These are phyloP conservation scores for Agroathelia rolfsii DNA, from an alignment of 1,284 basidiomycete species.

Conservation along the genomic window DNA sequence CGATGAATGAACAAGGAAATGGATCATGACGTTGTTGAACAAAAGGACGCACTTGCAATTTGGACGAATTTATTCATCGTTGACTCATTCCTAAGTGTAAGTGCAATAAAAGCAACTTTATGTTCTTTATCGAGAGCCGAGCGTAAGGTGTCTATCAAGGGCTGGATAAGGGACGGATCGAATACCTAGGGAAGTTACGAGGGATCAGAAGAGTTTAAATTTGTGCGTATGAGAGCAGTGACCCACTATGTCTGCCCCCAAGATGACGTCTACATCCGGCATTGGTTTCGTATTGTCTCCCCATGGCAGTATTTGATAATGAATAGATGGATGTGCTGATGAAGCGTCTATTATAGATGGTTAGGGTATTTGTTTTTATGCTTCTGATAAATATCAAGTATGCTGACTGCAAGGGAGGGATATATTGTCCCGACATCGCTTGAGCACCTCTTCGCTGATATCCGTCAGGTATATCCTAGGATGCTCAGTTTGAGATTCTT, in stretches of 20 bases:
- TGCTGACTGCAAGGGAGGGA: slow-evolving; percentile 53
- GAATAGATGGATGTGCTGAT: slow-evolving; percentile 33
- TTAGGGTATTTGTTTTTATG: no score
- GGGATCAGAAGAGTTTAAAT: background rate
- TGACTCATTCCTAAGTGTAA: slow-evolving; percentile 41
- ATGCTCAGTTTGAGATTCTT: slow-evolving; percentile 6
- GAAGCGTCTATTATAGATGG: slow-evolving; percentile 35
- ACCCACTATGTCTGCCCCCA: slow-evolving; percentile 66
- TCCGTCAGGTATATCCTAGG: slow-evolving; percentile 52
- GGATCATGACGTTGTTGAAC: slow-evolving; percentile 20
- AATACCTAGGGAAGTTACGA: slow-evolving; percentile 55
- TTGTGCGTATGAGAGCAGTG: no score
- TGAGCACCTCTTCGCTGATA: slow-evolving; percentile 53
- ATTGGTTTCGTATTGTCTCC: slow-evolving; percentile 31
- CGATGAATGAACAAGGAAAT: background rate
- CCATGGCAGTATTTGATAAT: slow-evolving; percentile 52
- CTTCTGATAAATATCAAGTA: no score
- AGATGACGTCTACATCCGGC: slow-evolving; percentile 48
- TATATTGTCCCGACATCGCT: slow-evolving; percentile 47
- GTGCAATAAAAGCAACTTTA: slow-evolving; percentile 40
- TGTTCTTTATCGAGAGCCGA: slow-evolving; percentile 28
- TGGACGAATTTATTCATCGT: slow-evolving; percentile 32
- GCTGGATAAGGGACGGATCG: slow-evolving; percentile 50
- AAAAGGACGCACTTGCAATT: slow-evolving; percentile 23
- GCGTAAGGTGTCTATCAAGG: slow-evolving; percentile 41